Conservation (phyloP, 345 rosid species). For the Pistacia integerrima region DNA sequence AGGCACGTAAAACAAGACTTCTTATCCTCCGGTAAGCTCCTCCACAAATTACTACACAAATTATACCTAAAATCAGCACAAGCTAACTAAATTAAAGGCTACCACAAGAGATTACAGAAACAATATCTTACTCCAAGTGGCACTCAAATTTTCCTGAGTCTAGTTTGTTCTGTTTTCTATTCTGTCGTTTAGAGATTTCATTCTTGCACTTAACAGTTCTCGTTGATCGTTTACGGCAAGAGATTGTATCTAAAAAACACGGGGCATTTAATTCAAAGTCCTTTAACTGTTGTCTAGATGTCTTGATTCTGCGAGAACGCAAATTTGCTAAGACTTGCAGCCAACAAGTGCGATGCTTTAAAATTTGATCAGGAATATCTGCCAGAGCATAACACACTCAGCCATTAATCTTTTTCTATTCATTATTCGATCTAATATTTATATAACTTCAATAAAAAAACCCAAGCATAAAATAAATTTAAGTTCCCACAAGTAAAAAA, state of each 20-base stretch:
- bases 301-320: conserved; percentile 30
- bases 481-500: background rate
- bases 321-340: conserved; percentile 36
- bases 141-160: conserved; percentile 27
- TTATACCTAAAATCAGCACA: conserved; percentile 12
- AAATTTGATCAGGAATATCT: conserved; percentile 25
- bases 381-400: conserved; percentile 23
- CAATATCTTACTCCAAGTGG: conserved; percentile 52
- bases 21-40: conserved; percentile 44
- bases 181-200: conserved; percentile 30
- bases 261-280: conserved; percentile 30
- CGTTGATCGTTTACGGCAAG: conserved; percentile 43
- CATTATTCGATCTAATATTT: background rate
- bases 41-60: conserved; percentile 53
- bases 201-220: conserved; percentile 37
- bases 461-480: background rate
- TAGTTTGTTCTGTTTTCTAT: conserved; percentile 24
- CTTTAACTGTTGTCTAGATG: conserved; percentile 21
- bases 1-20: conserved; percentile 45
- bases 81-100: background rate
- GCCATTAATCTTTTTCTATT: background rate
- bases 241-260: conserved; percentile 48
- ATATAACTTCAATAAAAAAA: background rate
- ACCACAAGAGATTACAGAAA: background rate
- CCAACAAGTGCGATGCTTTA: conserved; percentile 77